These are phyloP conservation scores for Pterocarpus santalinus DNA, from an alignment of 306 rosid genomes.

Conservation along the genomic window DNA sequence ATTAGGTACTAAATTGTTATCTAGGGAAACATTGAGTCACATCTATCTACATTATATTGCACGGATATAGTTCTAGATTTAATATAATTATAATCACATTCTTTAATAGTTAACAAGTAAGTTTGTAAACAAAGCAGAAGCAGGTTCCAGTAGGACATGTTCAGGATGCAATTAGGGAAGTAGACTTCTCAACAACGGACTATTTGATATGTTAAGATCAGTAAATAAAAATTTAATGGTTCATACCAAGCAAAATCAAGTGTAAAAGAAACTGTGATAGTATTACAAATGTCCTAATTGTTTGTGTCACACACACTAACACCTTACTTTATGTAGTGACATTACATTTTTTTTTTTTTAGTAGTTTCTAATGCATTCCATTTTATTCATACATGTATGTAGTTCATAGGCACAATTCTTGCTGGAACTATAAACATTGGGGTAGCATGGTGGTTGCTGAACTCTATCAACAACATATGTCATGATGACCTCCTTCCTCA, in stretches of 20 bases:
- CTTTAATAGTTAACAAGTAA: not conserved
- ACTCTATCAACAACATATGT: slow-evolving; percentile 66
- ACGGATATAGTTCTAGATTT: not conserved
- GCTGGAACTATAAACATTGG: slow-evolving; percentile 86
- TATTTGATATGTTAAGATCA: not conserved
- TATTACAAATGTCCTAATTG: not conserved
- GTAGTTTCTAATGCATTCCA: slow-evolving; percentile 29
- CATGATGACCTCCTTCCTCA: slow-evolving; percentile 63
- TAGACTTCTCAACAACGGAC: not conserved
- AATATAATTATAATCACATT: not conserved
- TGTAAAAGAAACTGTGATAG: not conserved
- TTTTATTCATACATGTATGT: slow-evolving; percentile 36
- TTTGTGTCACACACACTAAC: not conserved
- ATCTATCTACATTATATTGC: not conserved
- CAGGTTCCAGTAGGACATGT: not conserved
- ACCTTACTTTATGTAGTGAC: not conserved
- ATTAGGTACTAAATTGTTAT: not conserved
- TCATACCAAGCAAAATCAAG: not conserved
- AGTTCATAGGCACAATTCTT: slow-evolving; percentile 82
- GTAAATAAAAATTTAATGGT: not conserved
- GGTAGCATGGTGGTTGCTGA: slow-evolving; percentile 84
- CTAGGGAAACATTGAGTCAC: not conserved
- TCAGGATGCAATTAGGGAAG: not conserved
- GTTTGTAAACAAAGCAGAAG: too few species aligned
- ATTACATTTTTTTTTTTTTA: not conserved